Percentiles rank a stretch among this genome's conserved stretches.
phyloP scores from a whole-genome alignment of 2,329 filamentous ascomycete genomes.

The Sclerotinia spermophila region DNA sequence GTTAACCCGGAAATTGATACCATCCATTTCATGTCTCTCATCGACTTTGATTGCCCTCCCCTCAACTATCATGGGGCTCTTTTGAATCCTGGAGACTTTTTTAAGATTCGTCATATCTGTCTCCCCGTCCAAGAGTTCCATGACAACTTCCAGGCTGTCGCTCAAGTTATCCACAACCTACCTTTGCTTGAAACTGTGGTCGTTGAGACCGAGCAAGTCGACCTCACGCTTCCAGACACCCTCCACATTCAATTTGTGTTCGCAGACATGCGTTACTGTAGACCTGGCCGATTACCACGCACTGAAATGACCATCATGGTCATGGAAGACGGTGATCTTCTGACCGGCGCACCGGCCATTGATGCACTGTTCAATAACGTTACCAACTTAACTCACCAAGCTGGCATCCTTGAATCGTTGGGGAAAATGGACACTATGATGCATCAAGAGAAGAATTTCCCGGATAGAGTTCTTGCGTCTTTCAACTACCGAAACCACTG shows the following conservation, averaged over 20 bases:
- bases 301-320: conserved; percentile 9
- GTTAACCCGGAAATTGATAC: not conserved
- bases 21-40: not conserved
- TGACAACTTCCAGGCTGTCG: not conserved
- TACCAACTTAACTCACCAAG: not conserved
- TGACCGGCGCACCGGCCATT: not conserved
- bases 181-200: conserved; percentile 1
- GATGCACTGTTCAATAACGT: not conserved
- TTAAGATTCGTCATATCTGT: not conserved
- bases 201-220: not conserved
- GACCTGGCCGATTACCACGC: not conserved
- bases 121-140: not conserved
- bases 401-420: not conserved
- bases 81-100: not conserved
- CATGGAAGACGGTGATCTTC: not conserved
- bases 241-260: not conserved
- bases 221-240: not conserved
- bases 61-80: not conserved
- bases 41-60: not conserved
- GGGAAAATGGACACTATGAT: not conserved
- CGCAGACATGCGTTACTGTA: not conserved
- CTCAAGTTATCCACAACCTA: not conserved
- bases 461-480: not conserved
- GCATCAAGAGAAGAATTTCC: not conserved
- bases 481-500: not conserved